Base-by-base conservation (phyloP, 176 grass and related monocot genomes). In the Miscanthus lutarioriparius region DNA sequence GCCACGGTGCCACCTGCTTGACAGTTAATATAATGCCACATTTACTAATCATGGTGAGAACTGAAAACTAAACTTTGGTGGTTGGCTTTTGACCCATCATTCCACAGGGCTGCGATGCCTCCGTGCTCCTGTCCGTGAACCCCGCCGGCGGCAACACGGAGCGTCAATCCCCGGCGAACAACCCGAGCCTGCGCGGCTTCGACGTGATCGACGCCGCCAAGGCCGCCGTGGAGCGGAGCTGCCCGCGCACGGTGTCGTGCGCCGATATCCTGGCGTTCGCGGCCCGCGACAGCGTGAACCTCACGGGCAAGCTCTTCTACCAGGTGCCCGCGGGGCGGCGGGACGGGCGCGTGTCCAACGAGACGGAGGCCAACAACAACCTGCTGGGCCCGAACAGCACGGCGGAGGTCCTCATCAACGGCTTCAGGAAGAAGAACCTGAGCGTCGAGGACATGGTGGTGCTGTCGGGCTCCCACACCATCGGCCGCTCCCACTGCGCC, bases 251-350 rank as follows among this genome's bases (percentile, higher is more conserved):
- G 0, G 92, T 92, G 1, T 95, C 92, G 4, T 95, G 87, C 85
- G 92, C 92, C 16, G 90, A 94, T 75, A 88, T 94, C 87, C 54
- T 92, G 7, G 87, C 92, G 15, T 92, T 92, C 74, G 86, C 90
- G 2, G 90, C 90, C 10, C 90, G 90, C 30, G 86, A 88, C 78
- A 88, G 86, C 86, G 39, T 88, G 39, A 56, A 80, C 79, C 68
- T 92, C 30, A 92, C 86, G 23, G 90, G 93, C 83, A 89, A 91
- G 80, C 6, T 75, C 74, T 90, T 85, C 63, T 95, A 95, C 80
- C 20, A 73, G 27, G 92, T 97, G 28, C 86, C 86, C 0, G 41
- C 91, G 7, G 95, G 95, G 74, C 92, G 92, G 58, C 88, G 82
- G 51, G 95, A 97, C 64, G 88, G 92, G 16, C 47, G 6, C 23